These are phyloP conservation scores for Xylaria scruposa DNA, from an alignment of 495 filamentous ascomycete species.

Conservation along the genomic window DNA sequence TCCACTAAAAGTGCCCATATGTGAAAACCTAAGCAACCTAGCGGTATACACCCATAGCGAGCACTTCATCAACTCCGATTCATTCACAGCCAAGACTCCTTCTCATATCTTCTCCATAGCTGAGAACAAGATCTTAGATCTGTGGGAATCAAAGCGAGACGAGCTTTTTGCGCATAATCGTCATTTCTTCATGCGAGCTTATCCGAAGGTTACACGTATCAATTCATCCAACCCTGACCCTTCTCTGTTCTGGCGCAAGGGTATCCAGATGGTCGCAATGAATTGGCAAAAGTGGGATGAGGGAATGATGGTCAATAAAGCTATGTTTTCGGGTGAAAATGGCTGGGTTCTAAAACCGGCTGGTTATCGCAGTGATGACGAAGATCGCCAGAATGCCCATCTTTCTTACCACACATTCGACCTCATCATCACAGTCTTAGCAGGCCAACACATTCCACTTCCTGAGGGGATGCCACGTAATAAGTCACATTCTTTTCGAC, in stretches of 20 bases:
- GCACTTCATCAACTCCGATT: conserved; percentile 72
- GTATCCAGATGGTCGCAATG: conserved; percentile 90
- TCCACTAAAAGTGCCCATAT: conserved; percentile 58
- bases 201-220: conserved; percentile 79
- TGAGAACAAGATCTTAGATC: conserved; percentile 72
- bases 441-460: conserved; percentile 52
- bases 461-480: conserved; percentile 40
- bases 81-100: conserved; percentile 63
- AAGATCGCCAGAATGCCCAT: background rate
- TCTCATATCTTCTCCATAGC: conserved; percentile 87
- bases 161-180: conserved; percentile 83
- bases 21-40: conserved; percentile 70
- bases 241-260: conserved; percentile 80
- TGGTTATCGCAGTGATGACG: conserved; percentile 47
- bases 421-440: conserved; percentile 51
- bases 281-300: conserved; percentile 93
- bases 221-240: conserved; percentile 88
- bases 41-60: conserved; percentile 87
- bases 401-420: conserved; percentile 41
- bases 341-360: conserved; percentile 89
- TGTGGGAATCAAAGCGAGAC: conserved; percentile 58
- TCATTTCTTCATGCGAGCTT: conserved; percentile 85
- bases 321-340: conserved; percentile 82
- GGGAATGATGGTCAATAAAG: conserved; percentile 94
- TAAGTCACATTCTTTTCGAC: conserved; percentile 40